A percentile compares a stretch with the other conserved stretches of the same genome.
These are phyloP conservation scores for Dactylellina leptospora DNA, from an alignment of 2,329 filamentous ascomycete species.

Conservation along the genomic window DNA sequence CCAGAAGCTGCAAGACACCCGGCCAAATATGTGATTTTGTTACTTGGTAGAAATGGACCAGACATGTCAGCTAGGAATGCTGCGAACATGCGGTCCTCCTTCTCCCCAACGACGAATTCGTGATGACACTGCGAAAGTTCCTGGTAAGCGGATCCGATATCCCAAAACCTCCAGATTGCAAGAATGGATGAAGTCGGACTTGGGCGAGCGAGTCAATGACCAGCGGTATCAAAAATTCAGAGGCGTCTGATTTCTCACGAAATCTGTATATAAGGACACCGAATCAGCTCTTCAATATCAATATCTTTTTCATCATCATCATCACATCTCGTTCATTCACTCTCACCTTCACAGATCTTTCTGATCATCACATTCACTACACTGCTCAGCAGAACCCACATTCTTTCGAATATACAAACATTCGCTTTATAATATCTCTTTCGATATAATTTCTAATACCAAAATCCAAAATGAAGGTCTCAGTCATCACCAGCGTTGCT, in stretches of 20 bases:
- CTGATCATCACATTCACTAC: conserved; percentile 40
- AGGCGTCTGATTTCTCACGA: background rate
- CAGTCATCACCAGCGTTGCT: conserved; percentile 26
- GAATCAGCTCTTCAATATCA: background rate
- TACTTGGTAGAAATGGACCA: background rate
- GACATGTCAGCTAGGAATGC: background rate
- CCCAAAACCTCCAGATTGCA: background rate
- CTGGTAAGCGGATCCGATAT: conserved; percentile 1
- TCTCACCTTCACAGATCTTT: conserved; percentile 15
- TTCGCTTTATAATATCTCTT: conserved; percentile 14
- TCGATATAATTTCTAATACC: conserved; percentile 25
- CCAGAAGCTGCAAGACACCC: too few species aligned
- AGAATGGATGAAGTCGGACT: conserved; percentile 10
- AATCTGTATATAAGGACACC: conserved; percentile 40
- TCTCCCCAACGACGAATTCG: background rate
- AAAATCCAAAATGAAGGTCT: conserved; percentile 43
- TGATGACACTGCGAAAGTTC: conserved; percentile 1
- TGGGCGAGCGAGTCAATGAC: background rate
- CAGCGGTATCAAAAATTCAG: background rate
- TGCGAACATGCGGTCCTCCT: conserved; percentile 6
- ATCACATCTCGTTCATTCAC: conserved; percentile 22
- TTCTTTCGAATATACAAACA: conserved; percentile 16
- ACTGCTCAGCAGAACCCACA: conserved; percentile 9
- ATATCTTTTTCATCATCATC: conserved; percentile 34
- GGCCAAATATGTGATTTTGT: background rate